Conservation (phyloP, 192 early-diverging fungal genomes). For the Dimargaris verticillata region DNA sequence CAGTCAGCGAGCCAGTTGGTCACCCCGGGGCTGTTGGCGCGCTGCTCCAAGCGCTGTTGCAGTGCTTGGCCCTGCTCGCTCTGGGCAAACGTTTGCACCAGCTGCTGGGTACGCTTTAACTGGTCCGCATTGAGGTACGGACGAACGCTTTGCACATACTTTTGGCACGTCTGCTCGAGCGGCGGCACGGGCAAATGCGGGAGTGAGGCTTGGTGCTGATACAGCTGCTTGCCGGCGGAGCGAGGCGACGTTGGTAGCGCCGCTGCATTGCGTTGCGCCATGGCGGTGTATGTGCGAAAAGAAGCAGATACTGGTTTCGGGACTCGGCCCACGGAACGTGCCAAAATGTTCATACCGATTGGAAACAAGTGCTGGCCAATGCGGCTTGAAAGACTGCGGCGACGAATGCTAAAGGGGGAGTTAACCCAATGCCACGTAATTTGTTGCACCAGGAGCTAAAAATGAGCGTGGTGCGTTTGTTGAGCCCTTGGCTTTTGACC, state of each 20-base stretch:
- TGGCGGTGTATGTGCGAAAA: background rate
- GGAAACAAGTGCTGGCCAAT: no score
- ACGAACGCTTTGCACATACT: conserved; percentile 65
- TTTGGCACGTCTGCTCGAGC: conserved; percentile 61
- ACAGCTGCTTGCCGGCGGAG: conserved; percentile 34
- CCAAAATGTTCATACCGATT: no score
- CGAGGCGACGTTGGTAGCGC: conserved; percentile 18
- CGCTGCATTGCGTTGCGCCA: background rate
- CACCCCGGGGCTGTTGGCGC: conserved; percentile 50
- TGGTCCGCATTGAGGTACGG: conserved; percentile 55
- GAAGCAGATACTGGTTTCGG: background rate
- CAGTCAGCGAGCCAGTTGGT: conserved; percentile 91
- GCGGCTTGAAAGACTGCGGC: no score
- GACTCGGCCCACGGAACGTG: no score
- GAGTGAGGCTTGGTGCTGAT: conserved; percentile 54
- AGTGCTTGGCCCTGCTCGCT: conserved; percentile 75
- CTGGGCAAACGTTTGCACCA: conserved; percentile 61
- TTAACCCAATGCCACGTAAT: no score
- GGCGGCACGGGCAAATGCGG: conserved; percentile 82
- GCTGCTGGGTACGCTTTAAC: conserved; percentile 43
- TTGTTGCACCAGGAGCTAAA: no score
- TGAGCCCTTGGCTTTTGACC: no score
- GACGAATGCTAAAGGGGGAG: no score
- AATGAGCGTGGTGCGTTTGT: no score
- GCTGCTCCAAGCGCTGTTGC: conserved; percentile 65